Conservation (phyloP, 306 rosid genomes). For the Cicer yamashitae region DNA sequence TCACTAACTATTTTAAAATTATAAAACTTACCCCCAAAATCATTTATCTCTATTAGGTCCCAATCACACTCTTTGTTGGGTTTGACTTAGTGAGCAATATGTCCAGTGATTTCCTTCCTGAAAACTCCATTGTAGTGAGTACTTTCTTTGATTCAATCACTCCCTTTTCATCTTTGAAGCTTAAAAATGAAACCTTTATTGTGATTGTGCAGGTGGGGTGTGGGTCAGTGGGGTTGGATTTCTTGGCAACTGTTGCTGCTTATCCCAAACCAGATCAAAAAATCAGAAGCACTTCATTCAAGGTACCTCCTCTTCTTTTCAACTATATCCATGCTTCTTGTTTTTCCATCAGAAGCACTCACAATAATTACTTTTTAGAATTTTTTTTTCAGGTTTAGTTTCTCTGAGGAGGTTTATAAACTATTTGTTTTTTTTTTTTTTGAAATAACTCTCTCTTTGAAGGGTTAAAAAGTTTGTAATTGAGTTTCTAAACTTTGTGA, state of each 20-base stretch:
- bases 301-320: conserved; percentile 45
- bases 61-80: neutral
- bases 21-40: neutral
- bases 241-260: conserved; percentile 67
- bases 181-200: conserved; percentile 18
- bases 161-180: conserved; percentile 29
- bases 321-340: neutral
- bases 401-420: no score
- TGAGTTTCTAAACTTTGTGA: no score
- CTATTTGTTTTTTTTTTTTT: no score
- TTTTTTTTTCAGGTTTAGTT: neutral
- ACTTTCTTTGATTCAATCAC: neutral
- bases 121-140: conserved; percentile 62
- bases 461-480: no score
- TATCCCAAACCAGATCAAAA: conserved; percentile 80
- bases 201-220: conserved; percentile 64
- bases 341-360: neutral
- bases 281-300: conserved; percentile 73
- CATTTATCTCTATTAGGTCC: no score
- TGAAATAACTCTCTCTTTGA: no score
- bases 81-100: conserved; percentile 39
- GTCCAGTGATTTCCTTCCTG: conserved; percentile 57
- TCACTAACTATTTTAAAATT: neutral
- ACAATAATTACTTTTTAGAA: neutral
- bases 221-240: conserved; percentile 63